These are phyloP conservation scores for Heterobasidion annosum DNA, from an alignment of 1,284 basidiomycete species.

Conservation along the genomic window DNA sequence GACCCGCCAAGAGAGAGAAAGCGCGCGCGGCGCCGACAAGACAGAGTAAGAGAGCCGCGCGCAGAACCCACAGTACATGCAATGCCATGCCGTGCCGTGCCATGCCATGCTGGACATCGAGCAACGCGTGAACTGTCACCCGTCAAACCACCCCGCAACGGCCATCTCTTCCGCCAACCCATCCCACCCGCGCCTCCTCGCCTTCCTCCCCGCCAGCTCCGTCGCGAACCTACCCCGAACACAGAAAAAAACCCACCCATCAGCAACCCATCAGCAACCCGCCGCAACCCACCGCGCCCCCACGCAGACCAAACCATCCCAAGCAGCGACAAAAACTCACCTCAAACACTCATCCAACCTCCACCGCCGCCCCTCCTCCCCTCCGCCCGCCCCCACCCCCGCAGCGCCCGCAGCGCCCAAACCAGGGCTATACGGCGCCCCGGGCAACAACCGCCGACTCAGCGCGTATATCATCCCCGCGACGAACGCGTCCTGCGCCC, in stretches of 20 bases:
- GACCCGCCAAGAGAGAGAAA: too few relatives aligned
- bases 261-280: too few relatives aligned
- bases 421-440: slow-evolving; percentile 59
- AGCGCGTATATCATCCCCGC: slow-evolving; percentile 75
- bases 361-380: slow-evolving; percentile 39
- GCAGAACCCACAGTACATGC: too few relatives aligned
- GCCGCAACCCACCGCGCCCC: too few relatives aligned
- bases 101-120: too few relatives aligned
- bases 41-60: too few relatives aligned
- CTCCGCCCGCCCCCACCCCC: slow-evolving; percentile 22
- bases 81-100: too few relatives aligned
- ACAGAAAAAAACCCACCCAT: too few relatives aligned
- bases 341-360: slow-evolving; percentile 68
- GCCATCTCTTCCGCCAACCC: slow-evolving; percentile 67
- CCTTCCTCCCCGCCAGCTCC: slow-evolving; percentile 66
- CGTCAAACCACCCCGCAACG: slow-evolving; percentile 56
- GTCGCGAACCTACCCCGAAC: slow-evolving; percentile 53
- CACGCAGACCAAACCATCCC: background rate
- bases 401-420: slow-evolving; percentile 25
- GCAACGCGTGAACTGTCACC: background rate
- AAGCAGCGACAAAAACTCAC: slow-evolving; percentile 23
- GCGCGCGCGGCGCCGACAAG: too few relatives aligned
- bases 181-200: slow-evolving; percentile 45
- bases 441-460: slow-evolving; percentile 56
- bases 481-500: slow-evolving; percentile 71